Percentiles rank a stretch among this genome's conserved stretches.
Evolutionary conservation across 2,329 filamentous ascomycete species (phyloP).

Genomic region (Cladophialophora carrionii): DNA sequence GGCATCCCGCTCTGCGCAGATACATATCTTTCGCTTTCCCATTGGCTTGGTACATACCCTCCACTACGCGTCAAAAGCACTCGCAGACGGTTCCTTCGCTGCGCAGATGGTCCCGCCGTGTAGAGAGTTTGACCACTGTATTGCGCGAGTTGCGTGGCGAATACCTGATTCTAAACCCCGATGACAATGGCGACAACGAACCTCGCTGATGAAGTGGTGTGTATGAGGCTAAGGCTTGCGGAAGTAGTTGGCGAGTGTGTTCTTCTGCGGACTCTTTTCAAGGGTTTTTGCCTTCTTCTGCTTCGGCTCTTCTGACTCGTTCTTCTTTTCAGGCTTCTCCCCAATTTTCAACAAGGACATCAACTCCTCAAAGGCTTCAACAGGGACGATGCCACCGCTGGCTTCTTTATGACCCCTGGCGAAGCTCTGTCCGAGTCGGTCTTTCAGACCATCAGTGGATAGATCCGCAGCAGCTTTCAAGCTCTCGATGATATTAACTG

Average conservation of each 20-base stretch:
- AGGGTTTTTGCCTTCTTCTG: constrained; percentile 44
- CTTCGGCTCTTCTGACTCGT: constrained; percentile 40
- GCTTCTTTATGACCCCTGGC: constrained; percentile 70
- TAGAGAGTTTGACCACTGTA: constrained; percentile 8
- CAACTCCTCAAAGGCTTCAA: constrained; percentile 66
- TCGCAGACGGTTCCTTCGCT: no score
- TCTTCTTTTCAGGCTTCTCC: constrained; percentile 53
- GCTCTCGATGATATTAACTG: constrained; percentile 66
- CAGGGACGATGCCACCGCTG: constrained; percentile 65
- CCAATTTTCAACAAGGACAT: constrained; percentile 63
- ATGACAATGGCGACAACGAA: background rate
- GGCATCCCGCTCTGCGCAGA: no score
- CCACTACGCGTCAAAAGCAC: no score
- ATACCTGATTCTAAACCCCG: background rate
- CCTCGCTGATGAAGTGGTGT: background rate
- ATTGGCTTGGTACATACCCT: no score
- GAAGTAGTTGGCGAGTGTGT: constrained; percentile 62
- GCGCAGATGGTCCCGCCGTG: constrained; percentile 21
- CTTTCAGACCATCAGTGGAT: constrained; percentile 47
- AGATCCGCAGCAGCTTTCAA: constrained; percentile 57
- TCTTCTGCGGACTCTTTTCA: constrained; percentile 52
- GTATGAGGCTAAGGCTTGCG: constrained; percentile 43
- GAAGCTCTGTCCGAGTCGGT: constrained; percentile 65
- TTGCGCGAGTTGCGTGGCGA: constrained; percentile 6
- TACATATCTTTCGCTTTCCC: no score